Evolutionary conservation across 208 protist species (phyloP).

Genomic region (Leishmania martiniquensis): DNA sequence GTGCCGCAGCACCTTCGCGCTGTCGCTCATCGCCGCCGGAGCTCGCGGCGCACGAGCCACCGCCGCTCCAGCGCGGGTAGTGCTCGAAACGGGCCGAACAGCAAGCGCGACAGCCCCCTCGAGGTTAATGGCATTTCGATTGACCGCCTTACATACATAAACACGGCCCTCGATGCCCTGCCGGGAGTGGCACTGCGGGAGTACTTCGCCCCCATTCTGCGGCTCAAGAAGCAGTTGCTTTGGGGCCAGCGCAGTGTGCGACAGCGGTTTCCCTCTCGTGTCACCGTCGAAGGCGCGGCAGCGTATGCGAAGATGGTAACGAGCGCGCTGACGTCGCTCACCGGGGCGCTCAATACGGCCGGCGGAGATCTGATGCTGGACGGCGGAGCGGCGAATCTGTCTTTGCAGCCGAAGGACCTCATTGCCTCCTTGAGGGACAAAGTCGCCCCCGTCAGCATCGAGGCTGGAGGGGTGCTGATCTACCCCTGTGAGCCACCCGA

Average conservation of each 20-base stretch:
- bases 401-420: constrained; percentile 57
- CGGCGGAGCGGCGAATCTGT: constrained; percentile 32
- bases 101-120: neutral
- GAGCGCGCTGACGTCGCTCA: constrained; percentile 50
- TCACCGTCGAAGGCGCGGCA: constrained; percentile 11
- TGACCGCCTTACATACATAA: constrained; percentile 80
- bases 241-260: constrained; percentile 39
- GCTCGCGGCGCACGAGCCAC: constrained; percentile 12
- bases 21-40: constrained; percentile 19
- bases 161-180: constrained; percentile 76
- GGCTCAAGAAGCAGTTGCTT: constrained; percentile 52
- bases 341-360: constrained; percentile 49
- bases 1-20: neutral
- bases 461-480: constrained; percentile 56
- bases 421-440: constrained; percentile 50
- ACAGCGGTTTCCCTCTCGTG: constrained; percentile 28
- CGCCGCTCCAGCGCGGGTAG: constrained; percentile 7
- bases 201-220: constrained; percentile 77
- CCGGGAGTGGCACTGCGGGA: constrained; percentile 64
- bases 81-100: neutral
- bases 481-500: constrained; percentile 79
- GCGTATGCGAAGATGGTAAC: constrained; percentile 38
- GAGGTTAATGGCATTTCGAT: constrained; percentile 45
- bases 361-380: constrained; percentile 49
- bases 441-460: constrained; percentile 56